Conservation (phyloP, 306 rosid species). For the Boehmeria nivea region DNA sequence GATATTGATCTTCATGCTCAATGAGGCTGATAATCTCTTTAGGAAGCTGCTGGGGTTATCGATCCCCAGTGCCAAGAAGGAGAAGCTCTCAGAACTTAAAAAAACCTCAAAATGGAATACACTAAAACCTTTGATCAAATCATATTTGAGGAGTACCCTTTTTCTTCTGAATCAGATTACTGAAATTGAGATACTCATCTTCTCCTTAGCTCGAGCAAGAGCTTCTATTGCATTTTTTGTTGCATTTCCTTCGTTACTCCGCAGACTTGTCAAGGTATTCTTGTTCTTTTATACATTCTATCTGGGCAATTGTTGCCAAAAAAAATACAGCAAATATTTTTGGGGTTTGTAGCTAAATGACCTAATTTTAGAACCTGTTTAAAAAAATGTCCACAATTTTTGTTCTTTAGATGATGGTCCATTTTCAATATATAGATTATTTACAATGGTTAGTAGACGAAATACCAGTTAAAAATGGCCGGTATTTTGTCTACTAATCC, state of each 20-base stretch:
- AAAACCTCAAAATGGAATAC: slow-evolving; percentile 57
- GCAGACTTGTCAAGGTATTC: slow-evolving; percentile 64
- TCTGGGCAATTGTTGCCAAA: too few relatives aligned
- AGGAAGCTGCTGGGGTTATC: slow-evolving; percentile 55
- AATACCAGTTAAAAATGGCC: too few relatives aligned
- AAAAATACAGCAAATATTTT: too few relatives aligned
- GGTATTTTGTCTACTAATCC: too few relatives aligned
- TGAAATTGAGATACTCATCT: slow-evolving; percentile 63
- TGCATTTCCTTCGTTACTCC: slow-evolving; percentile 63
- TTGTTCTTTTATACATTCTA: too few relatives aligned
- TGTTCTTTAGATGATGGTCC: too few relatives aligned
- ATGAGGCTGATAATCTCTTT: slow-evolving; percentile 65
- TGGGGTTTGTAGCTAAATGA: too few relatives aligned
- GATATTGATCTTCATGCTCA: slow-evolving; percentile 57
- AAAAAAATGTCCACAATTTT: too few relatives aligned
- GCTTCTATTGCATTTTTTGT: slow-evolving; percentile 49
- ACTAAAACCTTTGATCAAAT: slow-evolving; percentile 60
- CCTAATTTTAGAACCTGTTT: too few relatives aligned
- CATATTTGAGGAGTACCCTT: slow-evolving; percentile 68
- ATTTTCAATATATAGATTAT: too few relatives aligned
- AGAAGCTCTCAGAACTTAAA: slow-evolving; percentile 53
- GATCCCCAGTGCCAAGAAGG: slow-evolving; percentile 48
- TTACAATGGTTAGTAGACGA: too few relatives aligned
- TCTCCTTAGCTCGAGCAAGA: slow-evolving; percentile 59
- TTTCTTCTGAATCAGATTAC: slow-evolving; percentile 67